phyloP scores from a whole-genome alignment of 495 filamentous ascomycete genomes.

The Aspergillus hancockii region DNA sequence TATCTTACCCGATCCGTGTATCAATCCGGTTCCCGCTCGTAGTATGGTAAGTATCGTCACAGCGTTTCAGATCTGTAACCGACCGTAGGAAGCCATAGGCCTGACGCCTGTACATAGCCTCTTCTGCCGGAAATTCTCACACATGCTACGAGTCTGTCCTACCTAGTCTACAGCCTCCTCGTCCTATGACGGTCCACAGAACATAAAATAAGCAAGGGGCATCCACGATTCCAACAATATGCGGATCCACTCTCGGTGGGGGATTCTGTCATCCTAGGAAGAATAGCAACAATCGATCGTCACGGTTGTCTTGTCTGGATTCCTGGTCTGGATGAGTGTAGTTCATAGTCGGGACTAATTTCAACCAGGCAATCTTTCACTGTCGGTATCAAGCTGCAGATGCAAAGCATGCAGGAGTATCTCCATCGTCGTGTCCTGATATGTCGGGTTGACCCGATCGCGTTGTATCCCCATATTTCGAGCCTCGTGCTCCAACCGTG shows the following conservation, averaged over 20 bases:
- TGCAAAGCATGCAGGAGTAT: conserved; percentile 2
- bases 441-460: conserved; percentile 8
- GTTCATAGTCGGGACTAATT: not conserved
- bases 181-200: not conserved
- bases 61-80: conserved; percentile 16
- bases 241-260: conserved; percentile 10
- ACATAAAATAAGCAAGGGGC: conserved; percentile 6
- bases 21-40: conserved; percentile 12
- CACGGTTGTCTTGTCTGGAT: not conserved
- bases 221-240: conserved; percentile 12
- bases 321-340: not conserved
- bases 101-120: not conserved
- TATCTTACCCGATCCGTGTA: conserved; percentile 29
- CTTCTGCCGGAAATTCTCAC: not conserved
- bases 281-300: not conserved
- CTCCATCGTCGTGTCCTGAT: conserved; percentile 4
- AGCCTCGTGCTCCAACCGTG: not conserved
- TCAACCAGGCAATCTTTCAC: not conserved
- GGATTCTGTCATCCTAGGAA: conserved; percentile 1
- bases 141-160: conserved; percentile 5
- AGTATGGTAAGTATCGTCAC: conserved; percentile 19
- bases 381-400: not conserved
- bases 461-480: not conserved
- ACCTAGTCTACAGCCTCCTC: conserved; percentile 14
- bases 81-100: not conserved